A percentile compares a stretch with the other conserved stretches of the same genome.
Conservation (phyloP, 345 rosid genomes). For the Pistacia integerrima region DNA sequence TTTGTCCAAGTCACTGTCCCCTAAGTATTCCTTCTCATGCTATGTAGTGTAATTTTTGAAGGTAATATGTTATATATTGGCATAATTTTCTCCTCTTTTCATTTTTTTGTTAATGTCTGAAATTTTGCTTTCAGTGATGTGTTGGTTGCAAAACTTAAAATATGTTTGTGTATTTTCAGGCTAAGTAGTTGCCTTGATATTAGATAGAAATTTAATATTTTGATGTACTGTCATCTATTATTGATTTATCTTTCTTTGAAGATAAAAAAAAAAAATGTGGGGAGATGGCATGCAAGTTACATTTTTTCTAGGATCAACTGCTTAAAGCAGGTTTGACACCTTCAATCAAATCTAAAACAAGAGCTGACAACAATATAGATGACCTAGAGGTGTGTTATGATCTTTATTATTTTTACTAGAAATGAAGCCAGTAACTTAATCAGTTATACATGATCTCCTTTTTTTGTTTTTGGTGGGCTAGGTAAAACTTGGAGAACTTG, state of each 20-base stretch:
- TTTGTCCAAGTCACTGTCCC: too few relatives aligned
- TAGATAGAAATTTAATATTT: not conserved
- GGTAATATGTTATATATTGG: too few relatives aligned
- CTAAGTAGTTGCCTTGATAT: not conserved
- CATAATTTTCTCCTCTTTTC: too few relatives aligned
- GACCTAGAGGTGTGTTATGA: conserved; percentile 64
- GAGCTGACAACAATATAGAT: conserved; percentile 57
- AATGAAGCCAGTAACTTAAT: conserved; percentile 18
- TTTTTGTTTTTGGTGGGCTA: conserved; percentile 27
- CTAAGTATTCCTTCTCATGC: too few relatives aligned
- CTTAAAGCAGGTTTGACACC: conserved; percentile 65
- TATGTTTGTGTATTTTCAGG: too few relatives aligned
- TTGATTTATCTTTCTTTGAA: conserved; percentile 31
- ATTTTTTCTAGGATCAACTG: conserved; percentile 90
- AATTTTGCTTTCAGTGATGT: too few relatives aligned
- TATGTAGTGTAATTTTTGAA: too few relatives aligned
- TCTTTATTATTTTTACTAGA: not conserved
- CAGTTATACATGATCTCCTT: not conserved
- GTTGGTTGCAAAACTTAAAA: too few relatives aligned
- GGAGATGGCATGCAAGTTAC: conserved; percentile 90
- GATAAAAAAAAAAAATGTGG: conserved; percentile 73
- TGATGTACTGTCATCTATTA: not conserved
- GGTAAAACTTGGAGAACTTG: conserved; percentile 91
- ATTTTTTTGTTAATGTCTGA: too few relatives aligned
- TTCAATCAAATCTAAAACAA: conserved; percentile 39